A percentile compares a stretch with the other conserved stretches of the same genome.
Conservation (phyloP, 306 rosid species). For the Prunus davidiana region DNA sequence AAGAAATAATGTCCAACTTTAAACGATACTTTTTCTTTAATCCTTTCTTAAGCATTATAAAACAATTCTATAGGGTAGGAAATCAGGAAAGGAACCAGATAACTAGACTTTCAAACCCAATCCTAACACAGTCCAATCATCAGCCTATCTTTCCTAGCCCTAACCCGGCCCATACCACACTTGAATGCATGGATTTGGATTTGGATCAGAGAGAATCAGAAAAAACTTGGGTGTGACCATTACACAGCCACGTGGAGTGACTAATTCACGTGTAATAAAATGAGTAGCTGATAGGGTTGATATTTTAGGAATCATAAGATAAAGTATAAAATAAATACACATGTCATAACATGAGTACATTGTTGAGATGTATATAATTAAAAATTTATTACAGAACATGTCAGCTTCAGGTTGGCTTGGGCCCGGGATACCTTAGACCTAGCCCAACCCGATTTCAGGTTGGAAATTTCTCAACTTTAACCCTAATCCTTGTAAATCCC, state of each 20-base stretch:
- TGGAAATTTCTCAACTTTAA: background rate
- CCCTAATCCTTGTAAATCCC: background rate
- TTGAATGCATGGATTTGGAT: background rate
- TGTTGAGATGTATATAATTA: background rate
- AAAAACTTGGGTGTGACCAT: too few relatives aligned
- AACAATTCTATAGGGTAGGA: background rate
- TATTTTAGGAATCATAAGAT: too few relatives aligned
- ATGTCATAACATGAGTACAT: too few relatives aligned
- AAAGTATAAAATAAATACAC: too few relatives aligned
- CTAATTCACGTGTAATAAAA: too few relatives aligned
- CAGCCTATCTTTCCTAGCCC: background rate
- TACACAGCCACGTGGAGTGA: too few relatives aligned
- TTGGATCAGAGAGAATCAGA: background rate
- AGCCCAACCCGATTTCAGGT: background rate
- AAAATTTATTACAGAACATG: background rate
- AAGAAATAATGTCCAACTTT: background rate
- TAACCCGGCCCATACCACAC: background rate
- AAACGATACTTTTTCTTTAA: background rate
- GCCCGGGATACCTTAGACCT: background rate
- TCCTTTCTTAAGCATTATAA: too few relatives aligned
- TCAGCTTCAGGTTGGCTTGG: background rate
- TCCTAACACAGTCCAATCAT: background rate
- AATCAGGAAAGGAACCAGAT: background rate
- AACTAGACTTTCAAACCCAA: background rate
- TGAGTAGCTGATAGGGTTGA: too few relatives aligned